phyloP scores from a whole-genome alignment of 2,329 filamentous ascomycete species.

The Phialophora verrucosa region DNA sequence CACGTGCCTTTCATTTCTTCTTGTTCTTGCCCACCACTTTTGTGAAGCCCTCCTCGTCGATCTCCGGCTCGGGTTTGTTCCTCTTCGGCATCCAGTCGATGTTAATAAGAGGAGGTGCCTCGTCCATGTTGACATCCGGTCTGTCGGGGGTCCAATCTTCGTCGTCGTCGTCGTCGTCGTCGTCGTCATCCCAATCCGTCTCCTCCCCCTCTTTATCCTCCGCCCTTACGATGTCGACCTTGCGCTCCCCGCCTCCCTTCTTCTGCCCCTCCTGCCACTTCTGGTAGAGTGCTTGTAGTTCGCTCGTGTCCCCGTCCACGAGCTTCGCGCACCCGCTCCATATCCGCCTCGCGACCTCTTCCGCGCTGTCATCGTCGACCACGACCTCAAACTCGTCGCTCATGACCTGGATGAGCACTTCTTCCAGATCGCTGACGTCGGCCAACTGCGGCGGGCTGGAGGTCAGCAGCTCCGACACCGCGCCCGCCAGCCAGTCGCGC shows the following conservation, averaged over 20 bases:
- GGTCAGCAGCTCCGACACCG: conserved; percentile 77
- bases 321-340: conserved; percentile 69
- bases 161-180: conserved; percentile 58
- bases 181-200: conserved; percentile 63
- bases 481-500: conserved; percentile 94
- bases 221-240: conserved; percentile 29
- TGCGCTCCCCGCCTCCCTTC: conserved; percentile 47
- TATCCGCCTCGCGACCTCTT: conserved; percentile 74
- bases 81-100: conserved; percentile 57
- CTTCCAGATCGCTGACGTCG: conserved; percentile 80
- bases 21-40: conserved; percentile 71
- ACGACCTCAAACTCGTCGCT: conserved; percentile 93
- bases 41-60: conserved; percentile 83
- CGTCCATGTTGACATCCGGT: conserved; percentile 64
- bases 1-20: conserved; percentile 51
- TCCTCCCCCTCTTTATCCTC: conserved; percentile 59
- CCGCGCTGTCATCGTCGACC: conserved; percentile 86
- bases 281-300: conserved; percentile 66
- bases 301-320: conserved; percentile 37
- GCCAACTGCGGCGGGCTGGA: conserved; percentile 61
- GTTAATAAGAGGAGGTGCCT: conserved; percentile 66
- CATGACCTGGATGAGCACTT: conserved; percentile 86
- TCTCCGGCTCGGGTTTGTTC: conserved; percentile 60
- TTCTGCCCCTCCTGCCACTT: conserved; percentile 49
- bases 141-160: conserved; percentile 62